These are phyloP conservation scores for Pyrenopolyporus hunteri DNA, from an alignment of 495 filamentous ascomycete genomes.

Conservation along the genomic window DNA sequence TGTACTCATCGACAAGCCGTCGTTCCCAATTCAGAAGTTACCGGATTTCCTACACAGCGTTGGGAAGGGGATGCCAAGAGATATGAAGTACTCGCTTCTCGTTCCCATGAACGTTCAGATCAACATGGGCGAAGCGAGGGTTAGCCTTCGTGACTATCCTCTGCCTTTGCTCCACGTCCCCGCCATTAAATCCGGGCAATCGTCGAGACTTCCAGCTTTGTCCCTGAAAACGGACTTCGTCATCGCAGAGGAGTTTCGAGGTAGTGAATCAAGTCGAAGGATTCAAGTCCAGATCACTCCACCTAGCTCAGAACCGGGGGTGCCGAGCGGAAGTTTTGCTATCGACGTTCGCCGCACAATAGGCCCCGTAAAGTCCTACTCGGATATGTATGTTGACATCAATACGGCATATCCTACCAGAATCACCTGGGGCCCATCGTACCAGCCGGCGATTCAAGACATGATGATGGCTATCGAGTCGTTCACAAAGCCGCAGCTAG, in stretches of 20 bases:
- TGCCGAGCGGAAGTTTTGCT: constrained; percentile 67
- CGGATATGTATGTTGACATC: constrained; percentile 87
- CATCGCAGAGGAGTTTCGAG: constrained; percentile 90
- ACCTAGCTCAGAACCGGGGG: constrained; percentile 51
- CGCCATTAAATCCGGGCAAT: constrained; percentile 77
- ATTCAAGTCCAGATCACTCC: constrained; percentile 88
- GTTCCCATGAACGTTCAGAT: constrained; percentile 89
- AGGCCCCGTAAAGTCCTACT: constrained; percentile 95
- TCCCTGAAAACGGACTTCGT: constrained; percentile 92
- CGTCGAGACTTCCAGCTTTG: constrained; percentile 78
- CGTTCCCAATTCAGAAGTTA: constrained; percentile 80
- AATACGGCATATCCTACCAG: constrained; percentile 89
- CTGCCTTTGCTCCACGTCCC: constrained; percentile 92
- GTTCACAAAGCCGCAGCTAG: constrained; percentile 93
- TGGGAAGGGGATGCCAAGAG: constrained; percentile 92
- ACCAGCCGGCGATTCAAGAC: constrained; percentile 97
- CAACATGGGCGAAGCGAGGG: constrained; percentile 86
- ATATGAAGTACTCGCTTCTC: constrained; percentile 87
- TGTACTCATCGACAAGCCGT: constrained; percentile 88
- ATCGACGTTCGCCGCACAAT: constrained; percentile 91
- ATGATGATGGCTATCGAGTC: constrained; percentile 99
- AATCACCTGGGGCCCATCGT: constrained; percentile 96
- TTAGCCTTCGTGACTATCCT: constrained; percentile 90
- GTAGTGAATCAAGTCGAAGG: constrained; percentile 74
- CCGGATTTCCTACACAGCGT: constrained; percentile 83